A percentile compares a stretch with the other conserved stretches of the same genome.
Evolutionary conservation across 1,139 yeast species (phyloP).

Genomic region (Taiozyma sp.): DNA sequence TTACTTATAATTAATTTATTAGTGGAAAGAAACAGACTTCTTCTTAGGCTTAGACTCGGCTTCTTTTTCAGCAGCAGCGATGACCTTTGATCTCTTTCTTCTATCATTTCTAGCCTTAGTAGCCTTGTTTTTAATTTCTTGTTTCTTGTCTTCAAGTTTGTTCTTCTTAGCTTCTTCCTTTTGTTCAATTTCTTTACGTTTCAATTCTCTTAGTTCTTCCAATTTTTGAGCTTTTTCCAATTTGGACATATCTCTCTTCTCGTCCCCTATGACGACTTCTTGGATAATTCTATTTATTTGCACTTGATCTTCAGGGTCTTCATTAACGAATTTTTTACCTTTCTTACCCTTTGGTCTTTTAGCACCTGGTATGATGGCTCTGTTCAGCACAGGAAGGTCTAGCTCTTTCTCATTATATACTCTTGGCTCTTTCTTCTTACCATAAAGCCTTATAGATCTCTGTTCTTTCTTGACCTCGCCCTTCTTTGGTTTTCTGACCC

Average conservation of each 20-base stretch:
- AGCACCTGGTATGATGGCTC: conserved; percentile 83
- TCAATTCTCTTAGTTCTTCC: conserved; percentile 85
- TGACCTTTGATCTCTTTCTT: conserved; percentile 62
- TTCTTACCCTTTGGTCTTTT: conserved; percentile 78
- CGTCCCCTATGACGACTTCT: conserved; percentile 78
- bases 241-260: conserved; percentile 81
- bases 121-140: conserved; percentile 69
- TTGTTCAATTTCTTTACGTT: conserved; percentile 80
- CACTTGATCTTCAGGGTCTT: conserved; percentile 50
- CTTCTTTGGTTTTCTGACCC: conserved; percentile 46
- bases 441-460: conserved; percentile 60
- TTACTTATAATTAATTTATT: background rate
- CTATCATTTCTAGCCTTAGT: conserved; percentile 62
- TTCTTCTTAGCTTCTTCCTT: conserved; percentile 68
- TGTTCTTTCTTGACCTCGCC: conserved; percentile 60
- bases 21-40: conserved; percentile 32
- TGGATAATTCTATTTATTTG: conserved; percentile 65
- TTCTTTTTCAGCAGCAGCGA: conserved; percentile 35
- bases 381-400: conserved; percentile 73
- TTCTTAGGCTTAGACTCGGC: conserved; percentile 28
- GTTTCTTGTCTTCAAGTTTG: conserved; percentile 73
- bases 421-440: conserved; percentile 53
- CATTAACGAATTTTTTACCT: conserved; percentile 85
- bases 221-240: conserved; percentile 84
- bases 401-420: conserved; percentile 75